phyloP scores from a whole-genome alignment of 306 rosid species.

The Cicer bijugum region DNA sequence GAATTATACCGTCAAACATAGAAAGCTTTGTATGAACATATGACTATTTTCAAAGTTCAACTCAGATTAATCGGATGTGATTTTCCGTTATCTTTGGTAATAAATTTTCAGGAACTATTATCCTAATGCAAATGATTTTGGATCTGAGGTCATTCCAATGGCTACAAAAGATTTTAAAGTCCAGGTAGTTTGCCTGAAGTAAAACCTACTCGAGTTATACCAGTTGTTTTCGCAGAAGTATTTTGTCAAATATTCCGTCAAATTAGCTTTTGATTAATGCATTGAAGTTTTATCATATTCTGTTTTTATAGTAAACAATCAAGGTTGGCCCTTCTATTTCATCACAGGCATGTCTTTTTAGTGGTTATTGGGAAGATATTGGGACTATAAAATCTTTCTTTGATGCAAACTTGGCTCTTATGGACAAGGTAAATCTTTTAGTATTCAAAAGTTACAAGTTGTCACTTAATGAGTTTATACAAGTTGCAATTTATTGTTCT shows the following conservation, averaged over 20 bases:
- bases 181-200: constrained; percentile 47
- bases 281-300: constrained; percentile 18
- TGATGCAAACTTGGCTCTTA: constrained; percentile 60
- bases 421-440: constrained; percentile 54
- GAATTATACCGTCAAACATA: not conserved
- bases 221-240: constrained; percentile 8
- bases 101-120: constrained; percentile 44
- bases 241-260: constrained; percentile 8
- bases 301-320: constrained; percentile 24
- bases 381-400: constrained; percentile 63
- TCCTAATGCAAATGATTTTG: constrained; percentile 65
- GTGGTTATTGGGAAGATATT: constrained; percentile 65
- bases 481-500: constrained; percentile 39
- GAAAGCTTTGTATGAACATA: constrained; percentile 14
- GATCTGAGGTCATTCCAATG: constrained; percentile 60
- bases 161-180: constrained; percentile 58
- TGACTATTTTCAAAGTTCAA: not conserved
- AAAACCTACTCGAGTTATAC: not conserved
- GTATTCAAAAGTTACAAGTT: constrained; percentile 27
- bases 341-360: constrained; percentile 59
- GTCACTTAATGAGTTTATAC: constrained; percentile 16
- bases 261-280: constrained; percentile 36
- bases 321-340: constrained; percentile 38
- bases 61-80: not conserved
- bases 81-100: constrained; percentile 22